Evolutionary conservation across 805 yeast genomes (phyloP), one percentile per base, ranked within the genome.

Genomic region (Yarrowia sp.): DNA sequence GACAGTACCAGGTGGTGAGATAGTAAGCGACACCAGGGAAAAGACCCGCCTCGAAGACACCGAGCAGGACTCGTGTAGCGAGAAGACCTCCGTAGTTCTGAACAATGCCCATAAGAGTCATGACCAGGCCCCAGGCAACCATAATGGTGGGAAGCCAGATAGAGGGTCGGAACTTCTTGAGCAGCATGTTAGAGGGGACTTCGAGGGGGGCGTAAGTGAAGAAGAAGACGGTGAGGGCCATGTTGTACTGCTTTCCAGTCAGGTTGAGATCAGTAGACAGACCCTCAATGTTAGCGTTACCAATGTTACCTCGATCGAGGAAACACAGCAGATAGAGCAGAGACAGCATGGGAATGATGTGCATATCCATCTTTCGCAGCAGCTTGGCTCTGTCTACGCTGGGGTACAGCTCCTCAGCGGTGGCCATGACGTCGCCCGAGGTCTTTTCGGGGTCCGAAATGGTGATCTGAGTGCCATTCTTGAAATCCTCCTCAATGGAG

Each of bases 211-310:
- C 68, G 64, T 73, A 73, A 12, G 75, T 72, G 45, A 74, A 49
- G 68, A 71, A 84, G 58, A 84, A 78, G 52, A 82, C 78, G 8
- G 84, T 80, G 52, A 83, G 78, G 73, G 80, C 76, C 40, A 83
- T 77, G 71, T 82, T 72, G 70, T 72, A 73, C 69, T 73, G 75
- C 19, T 69, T 49, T 1, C 75, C 74, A 15, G 72, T 65, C 58
- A 84, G 76, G 4, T 68, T 68, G 36, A 71, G 74, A 70, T 83
- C 86, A 12, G 78, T 77, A 70, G 80, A 79, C 69, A 84, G 73
- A n/a, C 85, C 86, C 52, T 84, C 86, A 52, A 84, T 77, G 70
- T 84, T 78, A 3, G 87, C 87, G 72, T 83, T 81, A 12, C 87
- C 87, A 72, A 85, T 82, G 71, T 84, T 84, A 72, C 83, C 83